Evolutionary conservation across 345 rosid species (phyloP), one percentile per base, ranked within the genome.

Genomic region (Arabis hirsuta): DNA sequence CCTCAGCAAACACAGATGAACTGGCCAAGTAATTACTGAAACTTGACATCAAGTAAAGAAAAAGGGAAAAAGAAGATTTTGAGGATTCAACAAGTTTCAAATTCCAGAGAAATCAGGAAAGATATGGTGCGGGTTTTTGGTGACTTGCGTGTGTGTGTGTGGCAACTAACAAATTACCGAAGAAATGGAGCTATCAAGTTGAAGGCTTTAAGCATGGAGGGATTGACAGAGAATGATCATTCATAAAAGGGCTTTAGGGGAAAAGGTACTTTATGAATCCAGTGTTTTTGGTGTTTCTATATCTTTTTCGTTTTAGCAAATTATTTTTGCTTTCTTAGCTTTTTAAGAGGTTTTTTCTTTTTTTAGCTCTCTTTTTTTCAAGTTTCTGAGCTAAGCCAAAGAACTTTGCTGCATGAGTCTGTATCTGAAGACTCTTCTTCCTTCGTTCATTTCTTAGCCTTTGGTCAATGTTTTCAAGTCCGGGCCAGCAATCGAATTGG

Each of bases 1-100:
- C 84, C 96, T 36, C 98, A 90, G 84, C 98, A 90, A 75, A 84
- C 87, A 73, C 98, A 88, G 76, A 80, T 88, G 73, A 87, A 88
- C 68, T 93, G 97, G 97, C 93, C 97, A 9, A 84, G 89, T 76
- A 90, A 81, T 83, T 93, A 90, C 81, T 93, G 81, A 90, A 77
- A 76, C 71, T 73, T 67, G 44, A 67, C 16, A 16, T 16, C 16
- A 16, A 73, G 71, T 67, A 67, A 71, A 52, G 34, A 8, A 31
- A 16, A 20, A n/a, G 12, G 43, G 24, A 71, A 22, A 9, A 47
- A 47, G 26, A 62, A 47, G 59, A 47, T 57, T 59, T 57, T 58
- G 67, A 58, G 64, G 78, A 58, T 64, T 52, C 73, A 60, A 67
- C 47, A 67, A 42, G 43, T 46, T 65, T 73, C 58, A 39, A 48